Evolutionary conservation across 805 yeast genomes (phyloP), one percentile per base, ranked within the genome.

Genomic region (Schwanniomyces yamadae): DNA sequence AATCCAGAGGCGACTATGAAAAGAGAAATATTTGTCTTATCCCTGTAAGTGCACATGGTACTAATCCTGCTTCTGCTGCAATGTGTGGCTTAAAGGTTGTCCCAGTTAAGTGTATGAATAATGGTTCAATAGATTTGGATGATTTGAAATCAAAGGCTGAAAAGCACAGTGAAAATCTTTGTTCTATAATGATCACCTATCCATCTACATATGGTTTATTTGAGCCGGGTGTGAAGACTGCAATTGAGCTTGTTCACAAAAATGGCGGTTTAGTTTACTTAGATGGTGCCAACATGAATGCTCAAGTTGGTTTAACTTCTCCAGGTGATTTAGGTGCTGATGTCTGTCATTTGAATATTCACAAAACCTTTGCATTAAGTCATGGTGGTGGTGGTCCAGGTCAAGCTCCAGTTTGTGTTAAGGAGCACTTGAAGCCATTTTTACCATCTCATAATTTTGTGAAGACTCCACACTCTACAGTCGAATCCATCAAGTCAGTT

Each of bases 311-410:
- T 10, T 73, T 93, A 41, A 91, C 98, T 0, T 85, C 95, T 5
- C 98, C 99, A 7, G 99, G 98, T 40, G 97, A 89, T 56, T 69
- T 93, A 49, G 98, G 97, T 35, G 98, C 98, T 9, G 99, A 93
- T 66, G 98, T 93, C 27, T 93, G 99, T 62, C 99, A 93, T 55
- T 75, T 93, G 69, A 93, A 93, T 61, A 73, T 93, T 57, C 99
- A 93, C 72, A 93, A 93, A 69, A 93, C 99, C 1, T 93, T 93
- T 71, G 89, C 97, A 30, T 88, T 93, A 55, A 95, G 96, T 37
- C 99, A 93, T 55, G 99, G 99, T 55, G 99, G 99, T 57, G 99
- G 99, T 59, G 99, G 99, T 28, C 99, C 99, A 27, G 99, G 98
- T 57, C 95, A 89, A 53, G 99, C 97, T 13, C 98, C 98, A 34